Percentiles rank a stretch among this genome's conserved stretches.
Conservation (phyloP, 2,329 filamentous ascomycete species). For the Colletotrichum sp. region DNA sequence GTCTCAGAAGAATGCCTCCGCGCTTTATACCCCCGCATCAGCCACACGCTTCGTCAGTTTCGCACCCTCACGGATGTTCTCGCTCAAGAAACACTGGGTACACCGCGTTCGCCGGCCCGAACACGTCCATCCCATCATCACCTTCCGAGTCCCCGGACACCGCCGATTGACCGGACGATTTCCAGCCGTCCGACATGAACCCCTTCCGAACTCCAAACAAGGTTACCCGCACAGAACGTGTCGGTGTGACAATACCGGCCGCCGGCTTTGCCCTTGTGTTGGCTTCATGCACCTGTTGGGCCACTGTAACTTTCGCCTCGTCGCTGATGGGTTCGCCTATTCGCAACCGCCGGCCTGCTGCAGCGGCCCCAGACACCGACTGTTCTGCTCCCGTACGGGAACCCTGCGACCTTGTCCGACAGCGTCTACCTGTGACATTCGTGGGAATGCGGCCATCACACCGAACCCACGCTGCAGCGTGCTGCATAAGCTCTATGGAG, state of each 20-base stretch:
- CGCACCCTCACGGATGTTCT: neutral
- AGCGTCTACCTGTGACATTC: neutral
- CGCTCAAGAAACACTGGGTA: neutral
- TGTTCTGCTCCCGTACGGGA: neutral
- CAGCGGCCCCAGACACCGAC: neutral
- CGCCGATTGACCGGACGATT: neutral
- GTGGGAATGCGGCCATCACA: neutral
- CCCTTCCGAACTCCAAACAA: neutral
- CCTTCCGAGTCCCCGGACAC: neutral
- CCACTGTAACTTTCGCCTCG: neutral
- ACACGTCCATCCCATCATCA: neutral
- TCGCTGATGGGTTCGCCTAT: neutral
- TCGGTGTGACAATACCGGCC: neutral
- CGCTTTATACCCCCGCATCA: neutral
- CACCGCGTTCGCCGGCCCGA: neutral
- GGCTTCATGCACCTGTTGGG: neutral
- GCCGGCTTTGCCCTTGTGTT: neutral
- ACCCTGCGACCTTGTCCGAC: neutral
- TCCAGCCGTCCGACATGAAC: neutral
- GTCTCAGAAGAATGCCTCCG: neutral
- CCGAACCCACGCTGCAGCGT: neutral
- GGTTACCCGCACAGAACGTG: neutral
- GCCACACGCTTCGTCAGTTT: neutral
- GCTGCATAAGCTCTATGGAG: neutral
- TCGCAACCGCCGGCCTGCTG: neutral